These are phyloP conservation scores for Podospora australis DNA, from an alignment of 495 filamentous ascomycete genomes.

Conservation along the genomic window DNA sequence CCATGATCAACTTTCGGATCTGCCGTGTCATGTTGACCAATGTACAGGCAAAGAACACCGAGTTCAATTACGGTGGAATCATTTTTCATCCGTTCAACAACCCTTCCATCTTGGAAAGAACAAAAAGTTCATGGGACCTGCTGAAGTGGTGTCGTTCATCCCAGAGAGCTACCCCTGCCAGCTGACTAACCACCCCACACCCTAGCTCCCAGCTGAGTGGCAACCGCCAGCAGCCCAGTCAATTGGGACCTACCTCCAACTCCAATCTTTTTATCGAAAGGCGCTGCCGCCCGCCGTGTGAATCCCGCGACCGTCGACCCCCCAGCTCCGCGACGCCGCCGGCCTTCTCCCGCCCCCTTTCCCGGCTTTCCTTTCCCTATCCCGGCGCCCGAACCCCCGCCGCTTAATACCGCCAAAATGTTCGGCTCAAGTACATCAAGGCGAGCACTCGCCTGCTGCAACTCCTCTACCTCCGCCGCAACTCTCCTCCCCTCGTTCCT, in stretches of 20 bases:
- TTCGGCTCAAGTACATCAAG: slow-evolving; percentile 42
- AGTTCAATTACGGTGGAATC: too few relatives aligned
- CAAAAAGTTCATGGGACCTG: neutral
- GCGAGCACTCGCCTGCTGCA: slow-evolving; percentile 33
- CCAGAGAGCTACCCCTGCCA: neutral
- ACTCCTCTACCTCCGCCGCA: slow-evolving; percentile 27
- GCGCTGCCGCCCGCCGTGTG: neutral
- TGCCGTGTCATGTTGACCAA: too few relatives aligned
- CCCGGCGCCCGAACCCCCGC: neutral
- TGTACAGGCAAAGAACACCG: too few relatives aligned
- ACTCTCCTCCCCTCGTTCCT: slow-evolving; percentile 62
- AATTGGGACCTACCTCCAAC: neutral
- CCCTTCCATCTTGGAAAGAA: neutral
- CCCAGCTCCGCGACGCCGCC: neutral
- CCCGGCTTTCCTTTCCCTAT: neutral
- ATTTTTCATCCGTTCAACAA: neutral
- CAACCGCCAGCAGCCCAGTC: neutral
- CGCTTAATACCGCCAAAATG: slow-evolving; percentile 30
- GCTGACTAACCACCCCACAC: slow-evolving; percentile 9
- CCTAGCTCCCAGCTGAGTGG: neutral
- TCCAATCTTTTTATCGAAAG: slow-evolving; percentile 6
- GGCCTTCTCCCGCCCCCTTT: neutral
- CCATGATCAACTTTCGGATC: too few relatives aligned
- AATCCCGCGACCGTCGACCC: neutral
- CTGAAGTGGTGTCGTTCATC: neutral